Evolutionary conservation across 2,329 filamentous ascomycete genomes (phyloP), one percentile per base, ranked within the genome.

Genomic region (Anthostomella pinea): DNA sequence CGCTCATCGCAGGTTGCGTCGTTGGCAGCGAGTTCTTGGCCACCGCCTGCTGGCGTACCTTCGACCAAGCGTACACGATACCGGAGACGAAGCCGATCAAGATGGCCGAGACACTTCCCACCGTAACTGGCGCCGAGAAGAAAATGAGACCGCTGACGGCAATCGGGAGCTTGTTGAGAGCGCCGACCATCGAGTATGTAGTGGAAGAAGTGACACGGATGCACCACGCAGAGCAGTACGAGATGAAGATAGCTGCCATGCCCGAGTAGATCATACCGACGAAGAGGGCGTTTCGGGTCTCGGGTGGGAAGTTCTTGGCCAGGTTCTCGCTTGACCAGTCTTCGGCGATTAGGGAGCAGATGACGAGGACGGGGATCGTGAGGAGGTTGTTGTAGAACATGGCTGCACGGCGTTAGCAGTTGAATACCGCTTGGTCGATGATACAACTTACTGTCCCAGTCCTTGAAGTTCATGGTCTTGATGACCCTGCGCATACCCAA

Each of bases 341-440:
- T 64, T 98, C 93, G 50, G 85, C 70, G 47, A 95, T 55, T 35
- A 96, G 70, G 21, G 91, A 94, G 62, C 83, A 82, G 53, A 88
- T 62, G 39, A 97, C 66, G 34, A 98, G 81, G 56, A 97, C 84
- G 18, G 93, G 93, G 48, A 98, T 95, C 39, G 90, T 95, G 51
- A 98, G 81, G 30, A 97, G 78, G 68, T 98, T 97, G 79, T 98
- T 98, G 76, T 98, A 98, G 72, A 93, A 97, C 93, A 97, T 98
- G 59, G 90, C 91, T 97, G 49, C 30, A 32, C 27, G 41, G n/a
- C 30, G 58, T 67, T 53, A 71, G 63, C 30, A 46, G 14, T 18
- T 13, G 6, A 28, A 30, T 4, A 25, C 23, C 1, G 8, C 4
- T 3, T 8, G 13, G 18, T 30, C 17, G 38, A 30, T 18, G 27